phyloP scores from a whole-genome alignment of 1,284 basidiomycete species.

The Paramarasmius palmivorus region DNA sequence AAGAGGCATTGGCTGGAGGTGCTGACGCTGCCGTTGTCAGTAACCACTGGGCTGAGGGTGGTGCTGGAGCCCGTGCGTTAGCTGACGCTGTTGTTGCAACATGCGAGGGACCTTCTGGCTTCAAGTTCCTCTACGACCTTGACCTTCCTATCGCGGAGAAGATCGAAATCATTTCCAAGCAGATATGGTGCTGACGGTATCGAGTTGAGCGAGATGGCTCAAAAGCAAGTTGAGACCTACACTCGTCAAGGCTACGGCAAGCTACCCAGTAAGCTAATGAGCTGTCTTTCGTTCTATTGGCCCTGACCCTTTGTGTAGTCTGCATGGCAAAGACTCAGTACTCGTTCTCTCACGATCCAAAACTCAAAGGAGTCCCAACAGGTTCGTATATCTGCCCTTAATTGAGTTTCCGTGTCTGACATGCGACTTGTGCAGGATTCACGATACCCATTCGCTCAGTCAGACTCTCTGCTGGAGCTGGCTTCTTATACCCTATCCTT shows the following conservation, averaged over 20 bases:
- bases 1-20: constrained; percentile 81
- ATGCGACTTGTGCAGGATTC: constrained; percentile 58
- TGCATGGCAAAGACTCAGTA: constrained; percentile 99
- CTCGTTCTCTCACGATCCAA: constrained; percentile 94
- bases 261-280: constrained; percentile 75
- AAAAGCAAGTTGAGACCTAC: constrained; percentile 89
- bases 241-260: constrained; percentile 85
- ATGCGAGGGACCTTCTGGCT: constrained; percentile 82
- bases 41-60: constrained; percentile 96
- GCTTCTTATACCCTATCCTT: constrained; percentile 93
- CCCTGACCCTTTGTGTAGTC: constrained; percentile 44
- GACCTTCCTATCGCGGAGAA: constrained; percentile 85
- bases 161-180: constrained; percentile 83
- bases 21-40: constrained; percentile 95
- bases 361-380: constrained; percentile 85
- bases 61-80: constrained; percentile 83
- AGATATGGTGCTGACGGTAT: constrained; percentile 93
- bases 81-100: constrained; percentile 85
- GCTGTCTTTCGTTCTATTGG: too few relatives aligned
- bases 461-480: constrained; percentile 89
- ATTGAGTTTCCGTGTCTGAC: constrained; percentile 18
- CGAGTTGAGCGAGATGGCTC: constrained; percentile 79
- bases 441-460: constrained; percentile 92
- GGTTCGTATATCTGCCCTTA: constrained; percentile 36
- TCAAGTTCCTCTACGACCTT: constrained; percentile 91